Percentiles rank a stretch among this genome's conserved stretches.
Evolutionary conservation across 2,329 filamentous ascomycete genomes (phyloP).

Genomic region (Cordyceps cateniannulata): DNA sequence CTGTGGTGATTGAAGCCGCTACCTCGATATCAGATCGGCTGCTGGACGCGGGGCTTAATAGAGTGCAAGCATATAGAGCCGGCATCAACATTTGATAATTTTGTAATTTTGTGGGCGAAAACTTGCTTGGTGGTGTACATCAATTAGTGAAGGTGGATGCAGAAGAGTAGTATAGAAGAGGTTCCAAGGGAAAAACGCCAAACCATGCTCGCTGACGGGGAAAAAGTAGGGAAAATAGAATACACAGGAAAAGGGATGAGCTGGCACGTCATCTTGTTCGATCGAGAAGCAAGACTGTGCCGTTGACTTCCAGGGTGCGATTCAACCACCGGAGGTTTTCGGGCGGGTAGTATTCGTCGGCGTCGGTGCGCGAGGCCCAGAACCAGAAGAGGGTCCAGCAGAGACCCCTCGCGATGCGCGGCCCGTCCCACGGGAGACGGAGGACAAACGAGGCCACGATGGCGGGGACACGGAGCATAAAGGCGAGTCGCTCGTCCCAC

Average conservation of each 20-base stretch:
- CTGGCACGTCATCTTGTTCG: background rate
- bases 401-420: background rate
- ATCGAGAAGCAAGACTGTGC: conserved; percentile 1
- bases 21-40: conserved; percentile 1
- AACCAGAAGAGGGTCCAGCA: background rate
- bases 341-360: conserved; percentile 2
- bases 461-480: background rate
- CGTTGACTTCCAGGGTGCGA: background rate
- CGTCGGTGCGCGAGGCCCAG: background rate
- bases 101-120: background rate
- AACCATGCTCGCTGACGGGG: background rate
- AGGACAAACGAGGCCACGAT: background rate
- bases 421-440: conserved; percentile 1
- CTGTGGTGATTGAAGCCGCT: background rate
- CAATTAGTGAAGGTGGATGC: background rate
- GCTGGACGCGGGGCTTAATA: background rate
- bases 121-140: background rate
- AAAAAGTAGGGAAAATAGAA: background rate
- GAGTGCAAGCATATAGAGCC: background rate
- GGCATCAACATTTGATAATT: background rate
- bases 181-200: background rate
- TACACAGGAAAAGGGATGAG: background rate
- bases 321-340: background rate
- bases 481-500: background rate
- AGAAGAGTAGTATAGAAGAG: background rate